These are phyloP conservation scores for Cryptococcus sp. DNA, from an alignment of 1,284 basidiomycete species.

Conservation along the genomic window DNA sequence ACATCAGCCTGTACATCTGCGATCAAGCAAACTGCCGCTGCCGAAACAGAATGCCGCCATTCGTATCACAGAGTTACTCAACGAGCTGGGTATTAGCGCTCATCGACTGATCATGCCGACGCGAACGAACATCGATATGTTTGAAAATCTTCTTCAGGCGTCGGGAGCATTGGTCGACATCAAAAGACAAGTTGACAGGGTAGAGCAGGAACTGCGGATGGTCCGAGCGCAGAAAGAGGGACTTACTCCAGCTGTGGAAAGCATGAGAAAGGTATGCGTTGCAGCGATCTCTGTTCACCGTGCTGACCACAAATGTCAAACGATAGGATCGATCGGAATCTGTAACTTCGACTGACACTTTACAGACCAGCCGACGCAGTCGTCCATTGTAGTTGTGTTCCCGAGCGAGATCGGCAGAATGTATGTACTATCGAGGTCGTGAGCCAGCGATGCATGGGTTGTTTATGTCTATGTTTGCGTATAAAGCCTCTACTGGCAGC, in stretches of 20 bases:
- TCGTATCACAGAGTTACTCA: constrained; percentile 70
- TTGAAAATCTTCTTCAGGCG: constrained; percentile 72
- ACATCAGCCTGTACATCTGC: constrained; percentile 74
- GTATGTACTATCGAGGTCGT: no score
- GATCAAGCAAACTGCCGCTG: constrained; percentile 75
- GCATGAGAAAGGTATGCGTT: constrained; percentile 21
- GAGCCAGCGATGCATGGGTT: no score
- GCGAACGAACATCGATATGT: constrained; percentile 68
- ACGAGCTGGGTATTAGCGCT: constrained; percentile 73
- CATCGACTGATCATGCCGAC: constrained; percentile 88
- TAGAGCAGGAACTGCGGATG: constrained; percentile 77
- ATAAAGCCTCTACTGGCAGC: no score
- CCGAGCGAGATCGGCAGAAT: background rate
- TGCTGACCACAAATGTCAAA: background rate
- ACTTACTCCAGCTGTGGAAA: constrained; percentile 33
- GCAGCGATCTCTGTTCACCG: background rate
- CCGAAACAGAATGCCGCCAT: constrained; percentile 71
- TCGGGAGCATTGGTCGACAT: constrained; percentile 75
- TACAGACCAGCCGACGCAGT: constrained; percentile 26
- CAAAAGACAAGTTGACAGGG: constrained; percentile 81
- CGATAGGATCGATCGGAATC: constrained; percentile 29
- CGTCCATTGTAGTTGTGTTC: constrained; percentile 5
- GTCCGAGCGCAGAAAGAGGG: constrained; percentile 67
- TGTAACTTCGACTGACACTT: constrained; percentile 41
- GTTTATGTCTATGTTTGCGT: no score